Percentiles rank a stretch among this genome's conserved stretches.
Evolutionary conservation across 306 rosid species (phyloP).

Genomic region (Medicago arabica): DNA sequence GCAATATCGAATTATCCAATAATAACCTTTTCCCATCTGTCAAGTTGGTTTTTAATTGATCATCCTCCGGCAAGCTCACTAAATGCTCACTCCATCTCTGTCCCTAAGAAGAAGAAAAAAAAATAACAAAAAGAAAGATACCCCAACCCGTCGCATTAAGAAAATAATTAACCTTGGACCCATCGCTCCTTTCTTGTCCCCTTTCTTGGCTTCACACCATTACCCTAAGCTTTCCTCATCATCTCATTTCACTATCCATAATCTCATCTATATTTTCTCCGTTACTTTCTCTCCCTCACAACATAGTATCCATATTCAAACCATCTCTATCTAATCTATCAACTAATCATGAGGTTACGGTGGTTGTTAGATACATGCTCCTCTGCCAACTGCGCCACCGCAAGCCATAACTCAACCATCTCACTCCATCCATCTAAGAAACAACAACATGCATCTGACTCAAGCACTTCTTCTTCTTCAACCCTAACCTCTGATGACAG

Average conservation of each 20-base stretch:
- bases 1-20: neutral
- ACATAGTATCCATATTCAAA: neutral
- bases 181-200: conserved; percentile 29
- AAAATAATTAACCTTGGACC: conserved; percentile 34
- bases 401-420: conserved; percentile 36
- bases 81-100: conserved; percentile 32
- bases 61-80: conserved; percentile 33
- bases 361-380: conserved; percentile 52
- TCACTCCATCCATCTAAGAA: conserved; percentile 1
- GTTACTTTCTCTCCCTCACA: neutral
- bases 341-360: conserved; percentile 45
- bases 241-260: neutral
- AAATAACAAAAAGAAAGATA: neutral
- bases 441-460: conserved; percentile 41
- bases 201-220: neutral
- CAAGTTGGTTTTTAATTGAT: neutral
- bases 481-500: conserved; percentile 41
- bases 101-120: conserved; percentile 7
- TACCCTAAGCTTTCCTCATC: neutral
- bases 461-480: conserved; percentile 46
- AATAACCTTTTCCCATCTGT: conserved; percentile 14
- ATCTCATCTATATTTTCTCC: neutral
- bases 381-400: conserved; percentile 38
- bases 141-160: conserved; percentile 16
- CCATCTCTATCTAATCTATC: neutral